Conservation (phyloP, 2,329 filamentous ascomycete species). For the Ceratocystis huliohia region DNA sequence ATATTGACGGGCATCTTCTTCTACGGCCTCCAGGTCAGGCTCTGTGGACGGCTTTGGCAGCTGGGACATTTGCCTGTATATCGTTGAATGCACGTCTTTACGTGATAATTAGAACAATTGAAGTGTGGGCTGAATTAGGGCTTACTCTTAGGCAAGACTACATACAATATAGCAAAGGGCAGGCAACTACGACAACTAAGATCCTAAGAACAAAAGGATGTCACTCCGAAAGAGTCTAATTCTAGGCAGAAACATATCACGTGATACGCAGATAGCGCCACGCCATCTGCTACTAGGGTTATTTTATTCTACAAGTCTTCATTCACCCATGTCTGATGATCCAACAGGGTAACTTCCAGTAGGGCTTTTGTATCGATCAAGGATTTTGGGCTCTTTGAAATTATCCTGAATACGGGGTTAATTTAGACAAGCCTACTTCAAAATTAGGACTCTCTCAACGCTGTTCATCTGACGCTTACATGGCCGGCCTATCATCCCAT, state of each 20-base stretch:
- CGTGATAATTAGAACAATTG: not conserved
- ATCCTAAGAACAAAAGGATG: not conserved
- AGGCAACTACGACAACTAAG: not conserved
- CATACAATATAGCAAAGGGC: no score
- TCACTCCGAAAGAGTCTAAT: not conserved
- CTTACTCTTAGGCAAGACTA: not conserved
- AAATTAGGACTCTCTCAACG: no score
- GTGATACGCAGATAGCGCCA: not conserved
- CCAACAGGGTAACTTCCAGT: not conserved
- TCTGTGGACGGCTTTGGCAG: not conserved
- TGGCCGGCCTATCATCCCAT: not conserved
- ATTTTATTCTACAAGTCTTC: not conserved
- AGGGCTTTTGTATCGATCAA: not conserved
- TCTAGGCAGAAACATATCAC: not conserved
- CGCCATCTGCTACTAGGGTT: not conserved
- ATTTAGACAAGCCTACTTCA: no score
- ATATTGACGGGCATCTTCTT: conserved; percentile 44
- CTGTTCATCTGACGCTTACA: not conserved
- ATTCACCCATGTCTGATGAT: not conserved
- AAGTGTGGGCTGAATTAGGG: not conserved
- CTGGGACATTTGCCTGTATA: not conserved
- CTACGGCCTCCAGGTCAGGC: conserved; percentile 32
- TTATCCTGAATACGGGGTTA: no score
- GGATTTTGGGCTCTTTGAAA: no score
- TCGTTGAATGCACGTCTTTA: not conserved